These are phyloP conservation scores for Pseudopediastrum boryanum DNA, from an alignment of 139 green algal genomes.

Conservation along the genomic window DNA sequence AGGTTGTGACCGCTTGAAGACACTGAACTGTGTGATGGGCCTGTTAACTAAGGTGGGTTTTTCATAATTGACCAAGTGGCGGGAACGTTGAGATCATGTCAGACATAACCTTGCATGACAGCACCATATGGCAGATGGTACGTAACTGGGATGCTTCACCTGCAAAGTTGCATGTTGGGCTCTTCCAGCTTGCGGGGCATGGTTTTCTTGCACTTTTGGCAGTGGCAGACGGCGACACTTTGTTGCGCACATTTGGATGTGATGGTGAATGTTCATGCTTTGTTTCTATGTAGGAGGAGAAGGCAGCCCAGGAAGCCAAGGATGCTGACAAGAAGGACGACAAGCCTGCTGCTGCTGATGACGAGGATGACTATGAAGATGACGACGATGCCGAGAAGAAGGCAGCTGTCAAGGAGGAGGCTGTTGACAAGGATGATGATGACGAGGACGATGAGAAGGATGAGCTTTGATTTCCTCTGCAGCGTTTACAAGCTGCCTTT, in stretches of 20 bases:
- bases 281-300: constrained; percentile 6
- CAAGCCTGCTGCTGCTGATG: constrained; percentile 40
- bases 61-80: no score
- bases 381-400: constrained; percentile 38
- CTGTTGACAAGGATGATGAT: neutral
- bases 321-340: constrained; percentile 32
- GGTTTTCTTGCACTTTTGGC: neutral
- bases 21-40: no score
- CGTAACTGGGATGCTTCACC: neutral
- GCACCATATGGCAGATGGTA: neutral
- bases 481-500: neutral
- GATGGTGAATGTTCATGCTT: neutral
- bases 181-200: neutral
- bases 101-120: neutral
- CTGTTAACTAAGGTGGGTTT: no score
- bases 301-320: constrained; percentile 34
- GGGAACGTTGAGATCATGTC: no score
- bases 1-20: no score
- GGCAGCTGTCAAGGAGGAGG: constrained; percentile 35
- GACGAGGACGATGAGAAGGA: constrained; percentile 41
- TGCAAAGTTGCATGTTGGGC: neutral
- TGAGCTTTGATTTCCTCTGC: constrained; percentile 22
- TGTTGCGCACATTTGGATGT: neutral
- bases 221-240: neutral
- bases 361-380: constrained; percentile 8